Conservation (phyloP, 1,284 basidiomycete genomes). For the Gymnopus androsaceus region DNA sequence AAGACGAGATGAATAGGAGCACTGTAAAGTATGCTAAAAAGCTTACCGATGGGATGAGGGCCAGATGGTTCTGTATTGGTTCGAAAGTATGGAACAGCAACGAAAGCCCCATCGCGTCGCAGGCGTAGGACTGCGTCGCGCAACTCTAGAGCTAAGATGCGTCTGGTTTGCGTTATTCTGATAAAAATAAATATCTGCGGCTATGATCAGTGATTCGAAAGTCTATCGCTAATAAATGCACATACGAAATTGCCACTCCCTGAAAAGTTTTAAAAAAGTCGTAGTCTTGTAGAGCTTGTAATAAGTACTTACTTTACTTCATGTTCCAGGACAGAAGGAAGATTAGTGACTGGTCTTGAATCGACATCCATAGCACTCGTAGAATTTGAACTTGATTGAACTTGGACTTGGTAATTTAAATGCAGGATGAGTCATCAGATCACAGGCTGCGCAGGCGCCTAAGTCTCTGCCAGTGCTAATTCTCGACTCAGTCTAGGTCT, state of each 20-base stretch:
- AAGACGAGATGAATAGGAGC: not conserved
- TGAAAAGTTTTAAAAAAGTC: slow-evolving; percentile 30
- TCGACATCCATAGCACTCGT: slow-evolving; percentile 1
- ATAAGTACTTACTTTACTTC: slow-evolving; percentile 61
- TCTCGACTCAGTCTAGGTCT: not conserved
- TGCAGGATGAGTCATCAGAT: not conserved
- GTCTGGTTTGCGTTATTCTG: slow-evolving; percentile 64
- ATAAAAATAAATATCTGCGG: slow-evolving; percentile 73
- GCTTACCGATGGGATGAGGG: slow-evolving; percentile 71
- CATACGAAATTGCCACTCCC: slow-evolving; percentile 80
- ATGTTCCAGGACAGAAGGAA: slow-evolving; percentile 58
- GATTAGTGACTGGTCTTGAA: slow-evolving; percentile 48
- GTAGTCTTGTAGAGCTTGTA: not conserved
- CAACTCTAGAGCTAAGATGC: slow-evolving; percentile 60
- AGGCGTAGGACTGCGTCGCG: slow-evolving; percentile 70
- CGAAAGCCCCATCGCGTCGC: slow-evolving; percentile 70
- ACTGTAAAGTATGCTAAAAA: not conserved
- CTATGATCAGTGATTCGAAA: not conserved
- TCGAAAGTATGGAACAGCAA: slow-evolving; percentile 71
- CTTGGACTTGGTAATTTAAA: not conserved
- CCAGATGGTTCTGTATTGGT: slow-evolving; percentile 69
- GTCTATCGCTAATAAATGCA: not conserved
- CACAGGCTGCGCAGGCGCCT: no score
- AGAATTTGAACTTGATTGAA: not conserved
- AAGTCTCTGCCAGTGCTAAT: no score